phyloP scores from a whole-genome alignment of 164 flowering plant genomes.

The Chimonanthus salicifolius region DNA sequence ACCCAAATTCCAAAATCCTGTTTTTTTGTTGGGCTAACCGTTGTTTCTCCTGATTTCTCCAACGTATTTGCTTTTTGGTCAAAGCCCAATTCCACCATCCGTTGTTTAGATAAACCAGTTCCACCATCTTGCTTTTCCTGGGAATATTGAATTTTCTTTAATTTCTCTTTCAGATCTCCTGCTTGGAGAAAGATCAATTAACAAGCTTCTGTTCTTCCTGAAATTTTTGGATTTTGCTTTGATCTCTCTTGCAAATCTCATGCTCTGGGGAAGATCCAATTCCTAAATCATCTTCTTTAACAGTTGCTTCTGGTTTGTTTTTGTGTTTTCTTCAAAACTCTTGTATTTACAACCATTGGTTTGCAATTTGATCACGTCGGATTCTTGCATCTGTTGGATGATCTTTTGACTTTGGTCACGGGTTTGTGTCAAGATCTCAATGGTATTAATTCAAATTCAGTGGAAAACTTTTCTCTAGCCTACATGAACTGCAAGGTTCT shows the following conservation, averaged over 20 bases:
- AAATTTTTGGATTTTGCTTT: too few relatives aligned
- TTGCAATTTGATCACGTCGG: neutral
- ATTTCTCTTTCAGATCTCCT: too few relatives aligned
- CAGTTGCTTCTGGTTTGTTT: neutral
- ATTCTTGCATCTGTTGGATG: neutral
- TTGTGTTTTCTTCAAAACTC: neutral
- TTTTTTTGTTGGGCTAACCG: neutral
- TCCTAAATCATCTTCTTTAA: too few relatives aligned
- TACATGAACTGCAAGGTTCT: conserved; percentile 28
- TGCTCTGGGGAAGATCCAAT: too few relatives aligned
- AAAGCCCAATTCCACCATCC: too few relatives aligned
- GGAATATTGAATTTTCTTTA: too few relatives aligned
- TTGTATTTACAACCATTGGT: neutral
- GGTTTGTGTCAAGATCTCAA: conserved; percentile 10
- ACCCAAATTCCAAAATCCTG: neutral
- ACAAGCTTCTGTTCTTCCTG: too few relatives aligned
- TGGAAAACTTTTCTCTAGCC: conserved; percentile 13
- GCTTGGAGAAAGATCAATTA: too few relatives aligned
- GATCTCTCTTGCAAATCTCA: too few relatives aligned
- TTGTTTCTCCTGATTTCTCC: neutral
- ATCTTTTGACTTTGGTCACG: neutral
- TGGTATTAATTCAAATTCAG: conserved; percentile 10
- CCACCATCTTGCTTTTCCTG: too few relatives aligned
- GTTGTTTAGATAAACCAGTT: too few relatives aligned
- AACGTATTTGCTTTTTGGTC: neutral